Evolutionary conservation across 1,284 basidiomycete genomes (phyloP), one percentile per base, ranked within the genome.

Genomic region (Leccinum angustisporum): DNA sequence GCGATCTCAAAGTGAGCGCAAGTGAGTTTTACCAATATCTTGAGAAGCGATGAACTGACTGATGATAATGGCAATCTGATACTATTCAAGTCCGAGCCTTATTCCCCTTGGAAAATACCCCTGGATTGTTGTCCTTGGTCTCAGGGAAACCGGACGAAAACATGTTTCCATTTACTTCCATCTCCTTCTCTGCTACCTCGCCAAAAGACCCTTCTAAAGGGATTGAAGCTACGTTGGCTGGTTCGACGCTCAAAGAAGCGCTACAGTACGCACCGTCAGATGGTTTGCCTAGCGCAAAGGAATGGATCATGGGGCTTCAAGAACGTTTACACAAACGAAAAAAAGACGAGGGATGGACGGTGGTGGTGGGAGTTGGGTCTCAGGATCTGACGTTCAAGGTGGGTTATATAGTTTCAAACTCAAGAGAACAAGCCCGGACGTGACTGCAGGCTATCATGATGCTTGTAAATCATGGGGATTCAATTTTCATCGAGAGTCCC

Each of bases 101-200:
- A 5, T n/a, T 57, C 43, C 63, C 57, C 9, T 30, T 62, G 54
- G 59, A 61, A 38, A 11, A 13, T 34, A 33, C 52, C 5, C 40
- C 31, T 6, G 54, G 58, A 13, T 16, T 61, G 13, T 33, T 55
- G 40, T 50, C 59, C 16, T 31, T 62, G 40, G 2, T 57, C 18
- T 34, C 34, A 18, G 52, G 65, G 25, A 54, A 61, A 56, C 53
- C 34, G 46, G 43, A 33, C 31, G 16, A 25, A 3, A 25, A 25
- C 25, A 25, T 18, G 30, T 53, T 53, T 30, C 59, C 54, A 30
- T 60, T 61, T 33, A 59, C 58, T n/a, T 59, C 50, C 27, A 38
- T 60, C 30, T 57, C 58, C 25, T 31, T 25, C 25, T 25, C 25
- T 25, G 25, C 25, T 25, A 25, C 25, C 25, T 25, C 25, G 25